These are phyloP conservation scores for Iberis pinnata DNA, from an alignment of 345 rosid species.

Conservation along the genomic window DNA sequence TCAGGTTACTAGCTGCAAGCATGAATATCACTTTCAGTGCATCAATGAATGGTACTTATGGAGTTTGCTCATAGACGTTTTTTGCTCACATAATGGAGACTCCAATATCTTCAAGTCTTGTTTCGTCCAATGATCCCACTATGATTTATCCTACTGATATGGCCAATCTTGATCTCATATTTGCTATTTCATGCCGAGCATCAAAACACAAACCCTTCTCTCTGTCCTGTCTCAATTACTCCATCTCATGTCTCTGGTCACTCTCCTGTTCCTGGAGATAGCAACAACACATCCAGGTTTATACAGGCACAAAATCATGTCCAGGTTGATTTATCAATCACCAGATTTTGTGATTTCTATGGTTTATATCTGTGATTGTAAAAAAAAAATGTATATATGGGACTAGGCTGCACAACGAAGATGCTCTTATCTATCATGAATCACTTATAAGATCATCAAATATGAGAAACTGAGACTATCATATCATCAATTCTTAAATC, in stretches of 20 bases:
- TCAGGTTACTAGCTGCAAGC: constrained; percentile 87
- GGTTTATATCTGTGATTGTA: too few relatives aligned
- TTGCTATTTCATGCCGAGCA: constrained; percentile 10
- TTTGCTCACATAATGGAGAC: constrained; percentile 47
- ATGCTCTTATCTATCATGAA: too few relatives aligned
- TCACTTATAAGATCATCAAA: too few relatives aligned
- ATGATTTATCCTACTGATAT: constrained; percentile 30
- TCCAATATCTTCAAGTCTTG: constrained; percentile 38
- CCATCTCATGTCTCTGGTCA: constrained; percentile 31
- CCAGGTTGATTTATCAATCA: background rate
- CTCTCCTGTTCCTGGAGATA: constrained; percentile 33
- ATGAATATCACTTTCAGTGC: constrained; percentile 92
- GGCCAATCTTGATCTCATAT: constrained; percentile 8
- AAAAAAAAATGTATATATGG: too few relatives aligned
- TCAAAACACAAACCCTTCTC: constrained; percentile 27
- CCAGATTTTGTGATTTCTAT: background rate
- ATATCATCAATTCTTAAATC: too few relatives aligned
- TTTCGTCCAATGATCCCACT: constrained; percentile 31
- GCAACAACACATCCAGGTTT: constrained; percentile 44
- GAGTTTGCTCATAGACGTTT: constrained; percentile 48
- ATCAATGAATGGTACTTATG: constrained; percentile 87
- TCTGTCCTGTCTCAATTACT: constrained; percentile 28
- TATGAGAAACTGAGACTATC: too few relatives aligned
- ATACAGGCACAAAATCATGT: background rate
- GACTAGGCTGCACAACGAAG: too few relatives aligned